Conservation (phyloP, 139 green algal genomes). For the Diplosphaera chodatii region DNA sequence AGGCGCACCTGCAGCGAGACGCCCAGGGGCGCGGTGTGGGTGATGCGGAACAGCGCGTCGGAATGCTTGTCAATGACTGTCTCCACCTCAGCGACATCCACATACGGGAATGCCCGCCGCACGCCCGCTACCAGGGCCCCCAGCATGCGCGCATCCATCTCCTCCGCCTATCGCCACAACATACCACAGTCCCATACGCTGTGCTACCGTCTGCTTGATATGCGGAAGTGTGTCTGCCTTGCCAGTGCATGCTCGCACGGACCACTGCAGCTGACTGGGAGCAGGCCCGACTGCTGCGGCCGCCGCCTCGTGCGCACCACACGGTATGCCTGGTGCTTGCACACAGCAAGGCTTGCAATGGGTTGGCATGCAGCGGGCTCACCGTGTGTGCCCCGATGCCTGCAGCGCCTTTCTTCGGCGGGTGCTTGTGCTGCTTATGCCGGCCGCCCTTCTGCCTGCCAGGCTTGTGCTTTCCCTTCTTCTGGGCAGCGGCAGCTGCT, state of each 20-base stretch:
- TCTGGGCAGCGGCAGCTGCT: not conserved
- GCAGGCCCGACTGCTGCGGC: too few relatives aligned
- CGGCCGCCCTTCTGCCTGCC: conserved; percentile 7
- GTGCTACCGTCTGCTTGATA: not conserved
- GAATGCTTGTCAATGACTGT: conserved; percentile 59
- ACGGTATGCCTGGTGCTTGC: too few relatives aligned
- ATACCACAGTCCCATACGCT: not conserved
- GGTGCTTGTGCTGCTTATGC: conserved; percentile 16
- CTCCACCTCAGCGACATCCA: conserved; percentile 52
- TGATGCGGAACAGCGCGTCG: conserved; percentile 79
- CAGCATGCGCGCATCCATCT: conserved; percentile 65
- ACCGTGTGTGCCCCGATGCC: not conserved
- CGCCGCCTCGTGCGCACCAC: too few relatives aligned
- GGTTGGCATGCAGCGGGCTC: too few relatives aligned
- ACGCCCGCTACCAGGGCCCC: conserved; percentile 80
- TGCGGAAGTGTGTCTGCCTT: too few relatives aligned
- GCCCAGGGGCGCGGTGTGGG: conserved; percentile 77
- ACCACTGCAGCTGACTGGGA: too few relatives aligned
- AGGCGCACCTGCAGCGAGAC: conserved; percentile 74
- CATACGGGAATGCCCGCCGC: conserved; percentile 89
- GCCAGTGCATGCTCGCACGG: too few relatives aligned
- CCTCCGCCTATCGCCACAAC: conserved; percentile 9
- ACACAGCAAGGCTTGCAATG: too few relatives aligned
- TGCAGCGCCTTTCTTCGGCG: not conserved
- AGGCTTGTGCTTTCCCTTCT: conserved; percentile 10